phyloP scores from a whole-genome alignment of 208 protist species.

The Naegleria lovaniensis region DNA sequence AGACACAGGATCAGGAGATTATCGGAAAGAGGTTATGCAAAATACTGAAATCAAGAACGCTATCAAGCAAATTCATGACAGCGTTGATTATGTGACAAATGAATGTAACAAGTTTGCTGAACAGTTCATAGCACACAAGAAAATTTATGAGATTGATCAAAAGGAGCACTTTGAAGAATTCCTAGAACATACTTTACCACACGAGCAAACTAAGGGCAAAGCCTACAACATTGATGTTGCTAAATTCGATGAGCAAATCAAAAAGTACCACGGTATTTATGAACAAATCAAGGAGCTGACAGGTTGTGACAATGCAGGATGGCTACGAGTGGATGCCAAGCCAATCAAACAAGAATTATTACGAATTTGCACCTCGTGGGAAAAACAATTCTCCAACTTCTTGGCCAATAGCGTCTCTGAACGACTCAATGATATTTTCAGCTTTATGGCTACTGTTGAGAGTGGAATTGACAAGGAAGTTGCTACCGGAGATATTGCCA shows the following conservation, averaged over 20 bases:
- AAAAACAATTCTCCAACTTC: conserved; percentile 84
- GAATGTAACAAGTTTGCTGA: conserved; percentile 38
- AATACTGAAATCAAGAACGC: neutral
- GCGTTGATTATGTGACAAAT: neutral
- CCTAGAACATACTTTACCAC: conserved; percentile 40
- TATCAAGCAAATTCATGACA: conserved; percentile 25
- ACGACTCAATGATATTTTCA: conserved; percentile 67
- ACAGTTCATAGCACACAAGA: conserved; percentile 72
- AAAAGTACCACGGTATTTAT: conserved; percentile 26
- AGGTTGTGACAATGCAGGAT: conserved; percentile 73
- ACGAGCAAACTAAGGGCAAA: neutral
- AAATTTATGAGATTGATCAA: conserved; percentile 80
- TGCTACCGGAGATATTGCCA: conserved; percentile 57
- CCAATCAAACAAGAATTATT: conserved; percentile 83
- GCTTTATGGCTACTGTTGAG: conserved; percentile 83
- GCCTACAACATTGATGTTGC: neutral
- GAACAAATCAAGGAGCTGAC: conserved; percentile 67
- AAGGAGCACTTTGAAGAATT: conserved; percentile 75
- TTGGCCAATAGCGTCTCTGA: conserved; percentile 76
- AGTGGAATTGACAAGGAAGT: conserved; percentile 77
- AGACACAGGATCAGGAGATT: conserved; percentile 15
- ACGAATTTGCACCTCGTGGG: conserved; percentile 83
- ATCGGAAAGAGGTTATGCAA: conserved; percentile 21
- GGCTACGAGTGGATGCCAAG: conserved; percentile 85
- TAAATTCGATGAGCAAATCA: conserved; percentile 40